A percentile compares a stretch with the other conserved stretches of the same genome.
These are phyloP conservation scores for Ilyonectria mors-panacis DNA, from an alignment of 2,329 filamentous ascomycete species.

Conservation along the genomic window DNA sequence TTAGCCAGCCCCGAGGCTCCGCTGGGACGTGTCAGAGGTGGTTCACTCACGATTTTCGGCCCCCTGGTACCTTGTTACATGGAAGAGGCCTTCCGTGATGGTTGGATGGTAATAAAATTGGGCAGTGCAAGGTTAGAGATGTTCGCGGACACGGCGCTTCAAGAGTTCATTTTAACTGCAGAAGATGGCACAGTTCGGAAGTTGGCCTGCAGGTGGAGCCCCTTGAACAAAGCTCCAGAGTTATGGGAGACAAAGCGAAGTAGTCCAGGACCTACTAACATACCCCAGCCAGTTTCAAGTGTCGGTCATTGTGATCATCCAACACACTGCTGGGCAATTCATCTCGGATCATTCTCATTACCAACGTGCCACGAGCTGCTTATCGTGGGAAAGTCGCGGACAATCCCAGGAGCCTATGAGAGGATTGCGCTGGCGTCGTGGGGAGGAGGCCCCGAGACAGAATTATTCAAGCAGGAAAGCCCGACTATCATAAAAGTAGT, in stretches of 20 bases:
- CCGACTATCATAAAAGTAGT: conserved; percentile 26
- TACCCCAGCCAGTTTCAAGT: background rate
- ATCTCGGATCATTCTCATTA: conserved; percentile 32
- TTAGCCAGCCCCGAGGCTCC: conserved; percentile 27
- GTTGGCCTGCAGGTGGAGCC: conserved; percentile 30
- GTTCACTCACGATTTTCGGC: conserved; percentile 29
- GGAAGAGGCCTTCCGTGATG: background rate
- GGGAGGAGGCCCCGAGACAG: background rate
- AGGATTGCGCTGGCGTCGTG: conserved; percentile 33
- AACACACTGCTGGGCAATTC: conserved; percentile 37
- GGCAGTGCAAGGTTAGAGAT: background rate
- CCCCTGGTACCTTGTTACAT: conserved; percentile 27
- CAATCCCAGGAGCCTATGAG: conserved; percentile 25
- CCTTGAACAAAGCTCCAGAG: background rate
- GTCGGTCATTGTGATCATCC: background rate
- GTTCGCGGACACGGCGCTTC: conserved; percentile 32
- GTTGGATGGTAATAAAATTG: conserved; percentile 13
- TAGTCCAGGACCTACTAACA: background rate
- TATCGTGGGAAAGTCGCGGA: conserved; percentile 32
- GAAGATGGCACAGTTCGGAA: conserved; percentile 6
- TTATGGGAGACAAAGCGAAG: conserved; percentile 1
- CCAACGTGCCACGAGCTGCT: conserved; percentile 29
- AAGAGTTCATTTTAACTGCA: background rate
- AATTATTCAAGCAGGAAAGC: conserved; percentile 16
- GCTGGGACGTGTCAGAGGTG: conserved; percentile 30